Evolutionary conservation across 1,139 yeast species (phyloP), one percentile per base, ranked within the genome.

Genomic region (Hansenula anomala): DNA sequence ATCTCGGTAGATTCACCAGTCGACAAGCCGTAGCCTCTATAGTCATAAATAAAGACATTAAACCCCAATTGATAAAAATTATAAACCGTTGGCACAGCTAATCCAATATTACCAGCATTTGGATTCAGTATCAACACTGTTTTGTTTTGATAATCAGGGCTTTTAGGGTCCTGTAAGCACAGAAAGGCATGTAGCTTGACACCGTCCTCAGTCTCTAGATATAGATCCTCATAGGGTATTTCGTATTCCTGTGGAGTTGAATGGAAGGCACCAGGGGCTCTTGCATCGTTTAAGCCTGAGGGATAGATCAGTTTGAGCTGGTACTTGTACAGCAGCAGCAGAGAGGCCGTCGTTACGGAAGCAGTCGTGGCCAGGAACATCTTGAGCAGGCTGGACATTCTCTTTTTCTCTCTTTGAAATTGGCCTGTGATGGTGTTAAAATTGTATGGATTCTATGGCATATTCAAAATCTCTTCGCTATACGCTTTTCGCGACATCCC

Each of bases 51-150:
- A 38, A 90, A 77, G 2, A 90, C 96, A 58, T 92, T 89, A 60
- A 81, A 79, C 13, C 78, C 76, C 59, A 85, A 71, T 40, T 71
- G 65, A 61, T 78, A 86, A 48, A 92, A 80, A 14, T 83, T 64
- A 38, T 81, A 72, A 1, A 86, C 95, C 8, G 89, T 75, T 1
- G 97, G 97, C 39, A 92, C 67, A 18, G 89, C 82, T 58, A 88
- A 92, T 28, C 98, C 98, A 41, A 92, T 92, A 59, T 94, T 92
- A 5, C 98, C 98, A 3, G 97, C 98, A 62, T 92, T 92, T 4
- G 98, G 98, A 32, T 89, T 82, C 40, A 89, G 69, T 25, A 92
- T 72, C 34, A 94, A 57, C 9, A 92, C 72, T 0, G 98, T 90
- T 46, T 83, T 82, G 49, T 76, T 18, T 9, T 16, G n/a, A 14